Evolutionary conservation across 345 rosid species (phyloP), one percentile per base, ranked within the genome.

Genomic region (Heritiera fomes): DNA sequence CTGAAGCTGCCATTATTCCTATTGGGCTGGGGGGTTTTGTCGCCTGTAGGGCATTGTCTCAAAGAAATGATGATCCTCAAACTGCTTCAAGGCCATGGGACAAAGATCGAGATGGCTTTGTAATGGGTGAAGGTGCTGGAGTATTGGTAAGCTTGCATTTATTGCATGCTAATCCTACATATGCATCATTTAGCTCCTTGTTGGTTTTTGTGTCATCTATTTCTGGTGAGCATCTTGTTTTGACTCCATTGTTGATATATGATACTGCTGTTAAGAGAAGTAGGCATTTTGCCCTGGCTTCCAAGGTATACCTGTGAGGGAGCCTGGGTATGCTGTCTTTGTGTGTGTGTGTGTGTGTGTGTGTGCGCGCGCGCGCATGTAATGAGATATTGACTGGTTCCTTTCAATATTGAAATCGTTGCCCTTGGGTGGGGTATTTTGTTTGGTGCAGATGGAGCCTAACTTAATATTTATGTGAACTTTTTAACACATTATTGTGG

Each of bases 71-170:
- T 87, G 99, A 97, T 74, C 99, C 99, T 40, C 85, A 88, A 82
- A 97, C 97, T 6, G 99, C 99, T 52, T 97, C 99, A 17, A 90
- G 99, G 90, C 99, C 99, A 0, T 97, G 99, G 98, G 98, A 97
- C 87, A 91, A 80, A 84, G 93, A 80, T 77, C 85, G 98, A 80
- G 98, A 97, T 86, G 99, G 98, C 43, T 94, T 94, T 71, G 99
- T 97, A 49, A 91, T 97, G 98, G 98, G 99, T 71, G 99, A 97
- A 87, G 98, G 98, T 80, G 92, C 98, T 72, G 98, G 98, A 81
- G 91, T 97, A 15, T 79, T 97, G 98, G 99, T 94, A 87, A 93
- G 91, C 76, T 79, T 76, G n/a, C 79, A 5, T 63, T 20, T 30
- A 38, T 55, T 73, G 2, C 65, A 69, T 20, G 41, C 77, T 41